Base-by-base conservation (phyloP, 495 filamentous ascomycete species). In the Neurospora discreta region DNA sequence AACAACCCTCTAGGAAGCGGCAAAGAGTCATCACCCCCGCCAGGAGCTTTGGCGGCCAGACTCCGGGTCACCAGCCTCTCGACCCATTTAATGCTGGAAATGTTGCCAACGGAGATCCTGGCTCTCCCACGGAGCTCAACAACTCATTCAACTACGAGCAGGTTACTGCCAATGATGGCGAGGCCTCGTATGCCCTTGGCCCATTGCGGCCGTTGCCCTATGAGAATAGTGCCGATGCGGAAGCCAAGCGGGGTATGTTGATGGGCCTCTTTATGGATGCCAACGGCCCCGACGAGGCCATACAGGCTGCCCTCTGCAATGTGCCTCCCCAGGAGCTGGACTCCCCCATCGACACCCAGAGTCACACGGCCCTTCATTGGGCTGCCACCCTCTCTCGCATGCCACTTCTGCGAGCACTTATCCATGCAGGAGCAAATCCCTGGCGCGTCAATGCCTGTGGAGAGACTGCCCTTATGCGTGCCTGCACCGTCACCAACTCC, bases 301-400 rank as follows among this genome's bases (percentile, higher is more conserved):
- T 82, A 41, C 80, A 81, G 13, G 80, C 82, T 36, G 79, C 81
- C 40, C 76, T 89, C 16, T 84, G 83, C 69, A 82, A 79, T 40
- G 83, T 99, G 69, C 89, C 89, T n/a, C 88, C 91, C 1, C 84
- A 91, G 33, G 94, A 98, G 71, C 87, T 98, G 39, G 95, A 99
- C 77, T 87, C 92, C 39, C 95, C 96, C 10, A 89, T 99, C 71
- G 95, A 99, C 77, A 83, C 88, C 6, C 92, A 91, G 70, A 89
- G 89, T 30, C 94, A 97, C 78, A 97, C 92, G 70, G 92, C 95
- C 30, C 84, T 99, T 39, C 95, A 97, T 77, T 99, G 95, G 95
- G 95, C 95, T n/a, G 93, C 95, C 11, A 97, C 95, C 44, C 85
- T 98, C 67, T 93, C 92, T n/a, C 90, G 93, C 26, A 88, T 95